A percentile compares a stretch with the other conserved stretches of the same genome.
Evolutionary conservation across 2,329 filamentous ascomycete species (phyloP).

Genomic region (Pestalotiopsis sp.): DNA sequence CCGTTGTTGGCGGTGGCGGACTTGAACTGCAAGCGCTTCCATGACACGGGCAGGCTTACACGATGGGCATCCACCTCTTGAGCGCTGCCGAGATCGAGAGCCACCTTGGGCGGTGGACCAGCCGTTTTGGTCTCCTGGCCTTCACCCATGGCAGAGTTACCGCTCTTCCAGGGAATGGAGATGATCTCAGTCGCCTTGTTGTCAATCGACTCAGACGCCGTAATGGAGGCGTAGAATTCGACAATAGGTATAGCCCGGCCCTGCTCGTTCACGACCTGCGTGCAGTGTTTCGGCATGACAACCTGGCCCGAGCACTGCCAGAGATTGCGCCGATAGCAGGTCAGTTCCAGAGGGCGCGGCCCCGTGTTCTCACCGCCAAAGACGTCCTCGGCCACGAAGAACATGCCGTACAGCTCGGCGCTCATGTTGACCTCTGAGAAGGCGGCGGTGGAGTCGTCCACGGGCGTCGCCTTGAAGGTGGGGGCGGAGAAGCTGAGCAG

Average conservation of each 20-base stretch:
- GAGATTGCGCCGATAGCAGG: conserved; percentile 90
- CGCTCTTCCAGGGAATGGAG: conserved; percentile 91
- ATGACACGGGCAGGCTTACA: conserved; percentile 80
- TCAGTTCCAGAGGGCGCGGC: conserved; percentile 71
- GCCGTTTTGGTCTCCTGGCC: conserved; percentile 49
- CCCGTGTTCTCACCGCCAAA: conserved; percentile 61
- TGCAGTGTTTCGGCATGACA: conserved; percentile 70
- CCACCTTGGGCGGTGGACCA: conserved; percentile 52
- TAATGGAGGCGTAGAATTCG: conserved; percentile 78
- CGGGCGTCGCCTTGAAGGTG: conserved; percentile 57
- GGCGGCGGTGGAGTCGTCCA: conserved; percentile 63
- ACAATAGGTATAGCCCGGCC: conserved; percentile 76
- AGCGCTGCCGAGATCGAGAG: conserved; percentile 55
- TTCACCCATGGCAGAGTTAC: conserved; percentile 52
- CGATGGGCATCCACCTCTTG: conserved; percentile 77
- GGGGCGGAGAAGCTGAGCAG: conserved; percentile 73
- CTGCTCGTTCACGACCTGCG: conserved; percentile 71
- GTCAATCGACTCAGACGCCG: conserved; percentile 88
- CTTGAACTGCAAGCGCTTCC: conserved; percentile 94
- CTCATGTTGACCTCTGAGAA: conserved; percentile 65
- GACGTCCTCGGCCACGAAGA: conserved; percentile 81
- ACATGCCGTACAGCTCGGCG: conserved; percentile 84
- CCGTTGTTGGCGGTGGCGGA: conserved; percentile 97
- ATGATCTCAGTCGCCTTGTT: conserved; percentile 92
- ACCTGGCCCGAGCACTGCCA: conserved; percentile 93